phyloP scores from a whole-genome alignment of 2,329 filamentous ascomycete species.

The Nannizziopsis arthrosporioides region DNA sequence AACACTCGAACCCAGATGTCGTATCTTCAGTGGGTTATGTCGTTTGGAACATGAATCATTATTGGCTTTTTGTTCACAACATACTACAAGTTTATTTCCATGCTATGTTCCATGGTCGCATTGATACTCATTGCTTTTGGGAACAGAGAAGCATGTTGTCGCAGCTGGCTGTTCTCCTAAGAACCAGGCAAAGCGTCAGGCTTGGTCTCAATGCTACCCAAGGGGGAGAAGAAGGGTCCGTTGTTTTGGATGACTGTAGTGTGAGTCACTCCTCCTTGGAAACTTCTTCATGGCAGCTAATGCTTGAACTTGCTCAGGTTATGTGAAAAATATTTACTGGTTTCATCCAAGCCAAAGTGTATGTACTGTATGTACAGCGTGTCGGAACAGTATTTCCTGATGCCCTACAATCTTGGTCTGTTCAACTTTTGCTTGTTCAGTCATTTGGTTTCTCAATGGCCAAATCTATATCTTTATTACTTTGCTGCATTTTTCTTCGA shows the following conservation, averaged over 20 bases:
- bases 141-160: slow-evolving; percentile 38
- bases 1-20: slow-evolving; percentile 17
- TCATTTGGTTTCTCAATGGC: no score
- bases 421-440: no score
- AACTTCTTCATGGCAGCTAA: not conserved
- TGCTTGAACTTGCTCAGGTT: slow-evolving; percentile 5
- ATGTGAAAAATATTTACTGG: slow-evolving; percentile 6
- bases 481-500: no score
- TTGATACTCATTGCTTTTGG: slow-evolving; percentile 15
- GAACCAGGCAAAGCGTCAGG: slow-evolving; percentile 25
- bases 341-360: no score
- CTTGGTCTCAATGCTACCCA: slow-evolving; percentile 17
- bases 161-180: slow-evolving; percentile 33
- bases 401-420: no score
- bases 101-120: not conserved
- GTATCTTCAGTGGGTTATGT: slow-evolving; percentile 19
- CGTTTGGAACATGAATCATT: slow-evolving; percentile 11
- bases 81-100: not conserved
- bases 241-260: slow-evolving; percentile 35
- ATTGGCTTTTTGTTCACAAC: not conserved
- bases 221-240: slow-evolving; percentile 22
- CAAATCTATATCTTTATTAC: no score
- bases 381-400: no score
- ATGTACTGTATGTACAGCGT: no score
- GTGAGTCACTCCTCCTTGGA: slow-evolving; percentile 22